A percentile compares a stretch with the other conserved stretches of the same genome.
Conservation (phyloP, 2,329 filamentous ascomycete genomes). For the Colletotrichum noveboracense region DNA sequence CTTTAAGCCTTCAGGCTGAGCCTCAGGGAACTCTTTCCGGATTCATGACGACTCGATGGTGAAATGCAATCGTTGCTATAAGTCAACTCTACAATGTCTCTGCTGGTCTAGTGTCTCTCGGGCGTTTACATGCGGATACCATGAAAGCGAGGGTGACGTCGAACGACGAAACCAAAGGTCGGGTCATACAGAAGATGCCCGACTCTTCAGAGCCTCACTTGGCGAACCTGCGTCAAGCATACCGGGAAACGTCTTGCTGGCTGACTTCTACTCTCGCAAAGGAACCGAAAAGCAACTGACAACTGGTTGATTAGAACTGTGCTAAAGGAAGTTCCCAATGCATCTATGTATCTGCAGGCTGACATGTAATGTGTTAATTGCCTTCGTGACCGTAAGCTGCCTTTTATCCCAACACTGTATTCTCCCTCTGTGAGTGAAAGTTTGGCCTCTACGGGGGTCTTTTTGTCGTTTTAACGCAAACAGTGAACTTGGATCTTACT, state of each 20-base stretch:
- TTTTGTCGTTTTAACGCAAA: no score
- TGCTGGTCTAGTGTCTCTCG: fast-evolving
- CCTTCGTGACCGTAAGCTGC: neutral
- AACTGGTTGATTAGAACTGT: neutral
- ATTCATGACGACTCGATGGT: no score
- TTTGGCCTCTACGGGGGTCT: no score
- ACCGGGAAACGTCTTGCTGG: neutral
- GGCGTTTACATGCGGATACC: neutral
- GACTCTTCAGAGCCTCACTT: fast-evolving
- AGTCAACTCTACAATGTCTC: no score
- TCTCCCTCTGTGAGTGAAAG: no score
- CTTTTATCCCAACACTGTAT: neutral
- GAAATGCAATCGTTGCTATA: no score
- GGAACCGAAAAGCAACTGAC: no score
- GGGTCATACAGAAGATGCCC: fast-evolving
- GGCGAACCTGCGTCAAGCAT: fast-evolving
- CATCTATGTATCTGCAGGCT: neutral
- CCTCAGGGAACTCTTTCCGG: no score
- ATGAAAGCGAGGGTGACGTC: neutral
- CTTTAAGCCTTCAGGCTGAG: no score
- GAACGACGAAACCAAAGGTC: fast-evolving
- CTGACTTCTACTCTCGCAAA: neutral
- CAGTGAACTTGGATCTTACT: no score
- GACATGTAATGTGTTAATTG: fast-evolving
- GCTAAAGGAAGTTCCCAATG: neutral